A percentile compares a stretch with the other conserved stretches of the same genome.
These are phyloP conservation scores for Solanum sitiens DNA, from an alignment of 257 asterid species.

Conservation along the genomic window DNA sequence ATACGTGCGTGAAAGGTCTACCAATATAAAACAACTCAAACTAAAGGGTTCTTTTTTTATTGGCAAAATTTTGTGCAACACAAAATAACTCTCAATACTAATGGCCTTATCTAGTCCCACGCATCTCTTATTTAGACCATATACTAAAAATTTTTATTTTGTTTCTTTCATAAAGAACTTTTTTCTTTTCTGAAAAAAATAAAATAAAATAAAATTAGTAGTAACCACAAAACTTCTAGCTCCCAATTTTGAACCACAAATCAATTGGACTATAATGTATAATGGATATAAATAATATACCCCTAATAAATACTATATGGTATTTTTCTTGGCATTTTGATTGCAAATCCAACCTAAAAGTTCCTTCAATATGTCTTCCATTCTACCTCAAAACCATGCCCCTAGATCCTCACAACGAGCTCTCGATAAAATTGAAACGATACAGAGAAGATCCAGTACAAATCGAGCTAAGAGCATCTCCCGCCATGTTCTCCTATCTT, in stretches of 20 bases:
- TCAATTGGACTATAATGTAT: not conserved
- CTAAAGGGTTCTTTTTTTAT: not conserved
- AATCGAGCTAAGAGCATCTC: no score
- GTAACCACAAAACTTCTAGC: not conserved
- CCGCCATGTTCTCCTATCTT: not conserved
- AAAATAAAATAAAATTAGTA: not conserved
- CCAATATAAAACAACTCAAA: not conserved
- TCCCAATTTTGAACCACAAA: not conserved
- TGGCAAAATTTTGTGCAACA: not conserved
- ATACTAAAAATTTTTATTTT: not conserved
- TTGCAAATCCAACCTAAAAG: not conserved
- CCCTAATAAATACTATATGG: not conserved
- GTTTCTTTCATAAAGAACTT: not conserved
- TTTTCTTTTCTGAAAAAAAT: not conserved
- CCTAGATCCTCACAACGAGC: not conserved
- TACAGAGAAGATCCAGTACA: not conserved
- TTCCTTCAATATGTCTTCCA: conserved; percentile 14
- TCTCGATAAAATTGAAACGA: not conserved
- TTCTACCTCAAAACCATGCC: conserved; percentile 7
- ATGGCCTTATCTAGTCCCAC: not conserved
- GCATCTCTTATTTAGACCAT: not conserved
- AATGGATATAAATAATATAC: not conserved
- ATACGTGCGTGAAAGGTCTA: not conserved
- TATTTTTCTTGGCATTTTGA: not conserved
- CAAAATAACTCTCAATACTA: not conserved